phyloP scores from a whole-genome alignment of 345 rosid species.

The Rhizophora apiculata region DNA sequence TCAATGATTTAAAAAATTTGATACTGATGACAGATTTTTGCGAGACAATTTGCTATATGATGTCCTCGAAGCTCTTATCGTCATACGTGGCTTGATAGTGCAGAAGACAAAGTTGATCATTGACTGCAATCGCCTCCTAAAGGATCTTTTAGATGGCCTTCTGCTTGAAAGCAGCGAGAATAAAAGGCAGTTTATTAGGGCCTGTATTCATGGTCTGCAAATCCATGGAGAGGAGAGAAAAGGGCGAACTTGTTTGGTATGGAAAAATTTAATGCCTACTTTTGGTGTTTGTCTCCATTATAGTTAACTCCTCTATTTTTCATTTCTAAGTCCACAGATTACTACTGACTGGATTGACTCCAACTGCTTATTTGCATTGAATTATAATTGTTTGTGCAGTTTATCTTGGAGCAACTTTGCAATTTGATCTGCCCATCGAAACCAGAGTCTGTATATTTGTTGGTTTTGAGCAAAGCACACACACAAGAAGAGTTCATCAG shows the following conservation, averaged over 20 bases:
- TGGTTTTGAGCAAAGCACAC: slow-evolving; percentile 91
- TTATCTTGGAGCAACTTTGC: slow-evolving; percentile 97
- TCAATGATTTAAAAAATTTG: slow-evolving; percentile 18
- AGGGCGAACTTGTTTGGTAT: slow-evolving; percentile 84
- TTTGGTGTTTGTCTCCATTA: not conserved
- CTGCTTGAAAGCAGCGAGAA: slow-evolving; percentile 96
- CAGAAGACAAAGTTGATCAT: slow-evolving; percentile 97
- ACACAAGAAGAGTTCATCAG: slow-evolving; percentile 97
- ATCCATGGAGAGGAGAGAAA: slow-evolving; percentile 83
- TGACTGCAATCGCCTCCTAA: slow-evolving; percentile 88
- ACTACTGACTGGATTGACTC: not conserved
- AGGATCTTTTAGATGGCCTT: slow-evolving; percentile 91
- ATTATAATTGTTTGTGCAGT: slow-evolving; percentile 53
- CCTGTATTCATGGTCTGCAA: slow-evolving; percentile 88
- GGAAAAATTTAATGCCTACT: slow-evolving; percentile 4
- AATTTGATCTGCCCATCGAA: slow-evolving; percentile 97
- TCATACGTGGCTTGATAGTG: slow-evolving; percentile 88
- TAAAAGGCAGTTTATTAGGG: slow-evolving; percentile 83
- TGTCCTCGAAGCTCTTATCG: slow-evolving; percentile 92
- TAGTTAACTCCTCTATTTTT: not conserved
- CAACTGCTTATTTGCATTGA: slow-evolving; percentile 19
- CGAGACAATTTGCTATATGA: slow-evolving; percentile 78
- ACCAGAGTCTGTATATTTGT: slow-evolving; percentile 81
- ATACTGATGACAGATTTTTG: slow-evolving; percentile 69
- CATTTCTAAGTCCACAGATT: not conserved